Evolutionary conservation across 768 basidiomycete species (phyloP).

Genomic region (Mycena rebaudengoi): DNA sequence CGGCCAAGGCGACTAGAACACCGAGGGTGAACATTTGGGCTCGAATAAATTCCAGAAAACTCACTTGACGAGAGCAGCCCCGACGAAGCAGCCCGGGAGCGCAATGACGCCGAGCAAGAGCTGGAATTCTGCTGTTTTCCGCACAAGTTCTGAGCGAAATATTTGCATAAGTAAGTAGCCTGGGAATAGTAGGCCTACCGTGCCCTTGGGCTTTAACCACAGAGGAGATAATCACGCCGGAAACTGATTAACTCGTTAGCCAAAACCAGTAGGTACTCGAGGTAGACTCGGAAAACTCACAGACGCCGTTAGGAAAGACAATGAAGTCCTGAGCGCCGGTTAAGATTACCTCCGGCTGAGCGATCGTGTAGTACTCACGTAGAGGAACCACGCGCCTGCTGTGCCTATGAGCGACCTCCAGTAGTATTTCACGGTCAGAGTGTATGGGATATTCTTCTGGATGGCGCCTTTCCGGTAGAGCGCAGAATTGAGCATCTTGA

Average conservation of each 20-base stretch:
- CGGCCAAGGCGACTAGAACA: conserved; percentile 64
- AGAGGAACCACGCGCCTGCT: conserved; percentile 79
- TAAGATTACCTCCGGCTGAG: neutral
- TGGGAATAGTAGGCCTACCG: neutral
- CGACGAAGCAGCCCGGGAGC: conserved; percentile 67
- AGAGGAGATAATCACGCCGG: conserved; percentile 57
- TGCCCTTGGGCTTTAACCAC: conserved; percentile 22
- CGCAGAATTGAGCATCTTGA: conserved; percentile 74
- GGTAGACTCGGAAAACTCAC: conserved; percentile 53
- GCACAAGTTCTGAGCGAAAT: conserved; percentile 22
- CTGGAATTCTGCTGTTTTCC: conserved; percentile 70
- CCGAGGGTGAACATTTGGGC: too few relatives aligned
- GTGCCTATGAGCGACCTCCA: conserved; percentile 78
- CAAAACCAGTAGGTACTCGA: neutral
- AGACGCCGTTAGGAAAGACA: conserved; percentile 78
- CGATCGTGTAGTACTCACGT: conserved; percentile 62
- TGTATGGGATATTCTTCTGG: conserved; percentile 71
- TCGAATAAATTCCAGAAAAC: neutral
- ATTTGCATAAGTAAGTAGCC: neutral
- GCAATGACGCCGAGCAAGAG: conserved; percentile 70
- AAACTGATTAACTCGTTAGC: conserved; percentile 37
- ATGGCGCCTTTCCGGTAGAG: conserved; percentile 73
- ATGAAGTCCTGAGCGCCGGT: conserved; percentile 34
- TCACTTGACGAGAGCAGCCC: conserved; percentile 45
- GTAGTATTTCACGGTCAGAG: conserved; percentile 65